These are phyloP conservation scores for Sherardia arvensis DNA, from an alignment of 257 asterid genomes.

Conservation along the genomic window DNA sequence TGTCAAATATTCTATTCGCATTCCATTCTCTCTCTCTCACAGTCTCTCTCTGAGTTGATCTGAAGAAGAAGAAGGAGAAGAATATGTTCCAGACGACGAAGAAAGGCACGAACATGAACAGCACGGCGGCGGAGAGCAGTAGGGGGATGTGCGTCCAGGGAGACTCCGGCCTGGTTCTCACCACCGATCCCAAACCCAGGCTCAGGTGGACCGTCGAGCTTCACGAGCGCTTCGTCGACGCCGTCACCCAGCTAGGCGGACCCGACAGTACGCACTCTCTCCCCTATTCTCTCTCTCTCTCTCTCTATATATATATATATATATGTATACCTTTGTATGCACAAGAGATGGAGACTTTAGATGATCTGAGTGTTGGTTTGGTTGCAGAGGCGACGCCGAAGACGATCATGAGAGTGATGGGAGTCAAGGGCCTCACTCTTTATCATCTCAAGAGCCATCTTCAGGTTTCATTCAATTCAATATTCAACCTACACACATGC, in stretches of 20 bases:
- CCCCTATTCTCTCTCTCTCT: background rate
- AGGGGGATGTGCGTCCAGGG: slow-evolving; percentile 41
- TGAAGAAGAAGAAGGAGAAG: background rate
- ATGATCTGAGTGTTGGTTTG: background rate
- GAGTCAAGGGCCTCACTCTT: slow-evolving; percentile 89
- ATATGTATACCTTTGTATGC: too few species aligned
- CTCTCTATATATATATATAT: too few species aligned
- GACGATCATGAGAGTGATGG: slow-evolving; percentile 98
- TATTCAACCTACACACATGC: too few species aligned
- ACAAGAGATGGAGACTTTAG: too few species aligned
- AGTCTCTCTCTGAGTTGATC: background rate
- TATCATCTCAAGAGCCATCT: slow-evolving; percentile 99
- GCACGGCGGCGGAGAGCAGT: slow-evolving; percentile 13
- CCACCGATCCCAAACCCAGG: slow-evolving; percentile 91
- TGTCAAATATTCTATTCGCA: background rate
- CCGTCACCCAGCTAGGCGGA: slow-evolving; percentile 90
- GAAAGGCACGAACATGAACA: slow-evolving; percentile 26
- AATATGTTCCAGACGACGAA: slow-evolving; percentile 30
- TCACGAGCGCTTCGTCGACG: slow-evolving; percentile 87
- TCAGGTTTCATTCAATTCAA: slow-evolving; percentile 52
- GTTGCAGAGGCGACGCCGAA: slow-evolving; percentile 91
- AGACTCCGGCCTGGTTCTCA: slow-evolving; percentile 88
- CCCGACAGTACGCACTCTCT: slow-evolving; percentile 46
- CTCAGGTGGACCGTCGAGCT: slow-evolving; percentile 94
- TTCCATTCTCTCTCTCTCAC: background rate